Percentiles rank a stretch among this genome's conserved stretches.
phyloP scores from a whole-genome alignment of 2,329 filamentous ascomycete species.

The Xylariaceae sp. region DNA sequence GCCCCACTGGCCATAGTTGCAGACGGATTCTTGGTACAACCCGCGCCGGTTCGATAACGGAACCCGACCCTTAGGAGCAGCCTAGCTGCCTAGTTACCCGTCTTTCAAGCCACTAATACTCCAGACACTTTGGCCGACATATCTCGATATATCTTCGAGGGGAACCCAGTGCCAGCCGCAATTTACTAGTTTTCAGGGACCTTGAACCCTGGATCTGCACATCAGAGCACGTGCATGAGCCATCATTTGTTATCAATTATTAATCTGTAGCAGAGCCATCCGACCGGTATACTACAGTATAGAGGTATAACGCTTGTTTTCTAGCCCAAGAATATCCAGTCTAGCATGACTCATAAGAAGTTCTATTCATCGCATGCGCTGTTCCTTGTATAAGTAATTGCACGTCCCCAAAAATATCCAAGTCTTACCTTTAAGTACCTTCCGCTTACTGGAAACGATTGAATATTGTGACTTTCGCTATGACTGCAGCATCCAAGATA shows the following conservation, averaged over 20 bases:
- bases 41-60: slow-evolving; percentile 6
- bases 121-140: no score
- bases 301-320: background rate
- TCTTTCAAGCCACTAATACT: slow-evolving; percentile 9
- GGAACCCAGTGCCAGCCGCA: no score
- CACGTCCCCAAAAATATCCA: no score
- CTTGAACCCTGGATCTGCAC: background rate
- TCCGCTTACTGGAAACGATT: no score
- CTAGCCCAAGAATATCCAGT: no score
- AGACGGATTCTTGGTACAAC: slow-evolving; percentile 19
- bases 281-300: no score
- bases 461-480: no score
- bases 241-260: background rate
- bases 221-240: background rate
- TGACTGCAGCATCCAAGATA: no score
- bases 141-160: no score
- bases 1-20: slow-evolving; percentile 9
- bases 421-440: no score
- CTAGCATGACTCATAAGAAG: background rate
- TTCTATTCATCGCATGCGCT: background rate
- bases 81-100: slow-evolving; percentile 5
- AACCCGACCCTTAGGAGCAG: slow-evolving; percentile 14
- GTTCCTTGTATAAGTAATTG: no score
- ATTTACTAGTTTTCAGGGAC: background rate
- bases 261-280: no score